These are phyloP conservation scores for Aspergillus arachidicola DNA, from an alignment of 2,329 filamentous ascomycete species.

Conservation along the genomic window DNA sequence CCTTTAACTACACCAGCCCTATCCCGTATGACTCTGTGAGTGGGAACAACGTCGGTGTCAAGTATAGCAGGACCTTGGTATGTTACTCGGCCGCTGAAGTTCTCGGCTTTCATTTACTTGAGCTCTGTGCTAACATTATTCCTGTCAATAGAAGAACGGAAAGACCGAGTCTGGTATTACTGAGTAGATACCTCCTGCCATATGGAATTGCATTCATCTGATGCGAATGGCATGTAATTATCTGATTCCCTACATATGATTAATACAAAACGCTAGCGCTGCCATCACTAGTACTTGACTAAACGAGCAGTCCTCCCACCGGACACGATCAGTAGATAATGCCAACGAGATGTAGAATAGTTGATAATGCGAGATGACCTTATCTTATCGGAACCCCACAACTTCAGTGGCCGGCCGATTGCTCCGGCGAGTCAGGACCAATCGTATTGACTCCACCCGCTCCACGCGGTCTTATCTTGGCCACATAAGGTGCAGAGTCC, in stretches of 20 bases:
- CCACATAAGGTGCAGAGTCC: not conserved
- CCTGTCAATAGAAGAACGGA: conserved; percentile 8
- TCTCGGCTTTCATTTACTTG: not conserved
- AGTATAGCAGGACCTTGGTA: conserved; percentile 22
- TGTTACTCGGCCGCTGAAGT: not conserved
- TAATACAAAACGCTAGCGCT: too few relatives aligned
- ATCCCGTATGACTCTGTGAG: conserved; percentile 28
- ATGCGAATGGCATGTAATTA: not conserved
- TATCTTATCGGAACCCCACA: not conserved
- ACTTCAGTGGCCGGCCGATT: not conserved
- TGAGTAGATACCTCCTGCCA: not conserved
- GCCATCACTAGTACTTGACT: too few relatives aligned
- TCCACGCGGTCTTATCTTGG: not conserved
- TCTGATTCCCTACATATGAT: not conserved
- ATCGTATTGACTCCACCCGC: not conserved
- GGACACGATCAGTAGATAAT: too few relatives aligned
- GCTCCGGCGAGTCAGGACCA: too few relatives aligned
- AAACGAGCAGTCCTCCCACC: too few relatives aligned
- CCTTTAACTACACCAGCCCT: conserved; percentile 39
- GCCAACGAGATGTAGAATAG: too few relatives aligned
- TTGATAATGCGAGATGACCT: too few relatives aligned
- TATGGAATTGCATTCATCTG: not conserved
- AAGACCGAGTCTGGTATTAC: conserved; percentile 10
- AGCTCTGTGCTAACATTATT: not conserved
- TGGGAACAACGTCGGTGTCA: conserved; percentile 23